phyloP scores from a whole-genome alignment of 2,329 filamentous ascomycete species.

The Cordyceps farinosa region DNA sequence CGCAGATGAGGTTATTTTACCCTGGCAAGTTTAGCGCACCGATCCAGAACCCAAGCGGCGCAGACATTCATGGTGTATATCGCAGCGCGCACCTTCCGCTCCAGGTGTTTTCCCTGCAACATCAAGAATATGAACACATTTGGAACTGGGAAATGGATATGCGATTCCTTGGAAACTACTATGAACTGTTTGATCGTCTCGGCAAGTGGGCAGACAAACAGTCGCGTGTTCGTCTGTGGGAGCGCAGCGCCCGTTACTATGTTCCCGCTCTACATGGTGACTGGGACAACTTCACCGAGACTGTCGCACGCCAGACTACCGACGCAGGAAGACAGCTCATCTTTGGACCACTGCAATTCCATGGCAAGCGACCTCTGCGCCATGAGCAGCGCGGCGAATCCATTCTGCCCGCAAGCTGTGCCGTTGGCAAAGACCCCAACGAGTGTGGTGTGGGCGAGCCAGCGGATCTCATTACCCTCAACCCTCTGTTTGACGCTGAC shows the following conservation, averaged over 20 bases:
- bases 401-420: slow-evolving; percentile 53
- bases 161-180: slow-evolving; percentile 61
- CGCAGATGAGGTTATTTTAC: slow-evolving; percentile 79
- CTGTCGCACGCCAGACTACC: slow-evolving; percentile 60
- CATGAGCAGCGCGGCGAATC: slow-evolving; percentile 51
- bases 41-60: slow-evolving; percentile 54
- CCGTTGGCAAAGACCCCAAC: slow-evolving; percentile 45
- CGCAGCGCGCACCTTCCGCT: slow-evolving; percentile 61
- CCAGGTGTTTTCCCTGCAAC: slow-evolving; percentile 60
- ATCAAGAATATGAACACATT: slow-evolving; percentile 63
- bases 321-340: slow-evolving; percentile 52
- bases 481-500: slow-evolving; percentile 70
- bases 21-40: slow-evolving; percentile 65
- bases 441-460: slow-evolving; percentile 67
- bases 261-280: slow-evolving; percentile 65
- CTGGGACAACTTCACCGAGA: slow-evolving; percentile 68
- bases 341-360: slow-evolving; percentile 62
- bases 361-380: slow-evolving; percentile 44
- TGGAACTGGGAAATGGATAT: slow-evolving; percentile 73
- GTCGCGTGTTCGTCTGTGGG: slow-evolving; percentile 70
- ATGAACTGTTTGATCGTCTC: slow-evolving; percentile 69
- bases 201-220: slow-evolving; percentile 64
- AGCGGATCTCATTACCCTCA: slow-evolving; percentile 73
- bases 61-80: slow-evolving; percentile 65
- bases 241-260: slow-evolving; percentile 73